Base-by-base conservation (phyloP, 208 protist genomes). In the Trypanosoma congolense region DNA sequence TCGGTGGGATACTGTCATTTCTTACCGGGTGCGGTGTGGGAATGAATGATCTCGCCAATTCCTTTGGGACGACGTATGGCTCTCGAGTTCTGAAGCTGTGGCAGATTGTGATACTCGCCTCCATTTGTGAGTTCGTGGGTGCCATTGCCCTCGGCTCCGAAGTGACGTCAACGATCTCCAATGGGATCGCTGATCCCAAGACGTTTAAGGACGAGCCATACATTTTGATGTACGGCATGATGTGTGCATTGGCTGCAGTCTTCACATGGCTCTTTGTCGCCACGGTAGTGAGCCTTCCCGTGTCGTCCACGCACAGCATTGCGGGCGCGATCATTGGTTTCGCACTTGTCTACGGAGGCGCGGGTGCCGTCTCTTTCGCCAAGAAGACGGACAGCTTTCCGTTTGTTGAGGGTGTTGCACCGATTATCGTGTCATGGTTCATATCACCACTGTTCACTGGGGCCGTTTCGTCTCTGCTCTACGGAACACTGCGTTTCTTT, bases 31-130 rank as follows among this genome's bases (percentile, higher is more conserved):
- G 72, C n/a, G 84, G 84, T 43, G 80, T 93, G 3, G 92, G 88
- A 14, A 89, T 89, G 67, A 96, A 96, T 45, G 92, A 96, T 64
- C 73, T 96, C 19, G 84, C 75, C 55, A 96, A 96, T 60, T 80
- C 88, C 51, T 94, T 96, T 65, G 92, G 79, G 14, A 94, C 92
- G 10, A 87, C 78, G 25, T 91, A 95, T 54, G 86, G 84, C 26
- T 59, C 82, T 9, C 90, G 87, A 56, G 73, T 88, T 12, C 65
- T 95, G 28, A 93, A 78, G 4, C 63, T 95, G 8, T 47, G 63
- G 25, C 74, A 88, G 36, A 92, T 92, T 49, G 72, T 87, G 50
- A 55, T 92, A 19, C 64, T 96, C 28, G 89, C 86, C 30, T 70
- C 81, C 40, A 75, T 92, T 38, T 89, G 77, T 49, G 87, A 95